A percentile compares a stretch with the other conserved stretches of the same genome.
Conservation (phyloP, 192 early-diverging fungal species). For the Coemansia sp. region DNA sequence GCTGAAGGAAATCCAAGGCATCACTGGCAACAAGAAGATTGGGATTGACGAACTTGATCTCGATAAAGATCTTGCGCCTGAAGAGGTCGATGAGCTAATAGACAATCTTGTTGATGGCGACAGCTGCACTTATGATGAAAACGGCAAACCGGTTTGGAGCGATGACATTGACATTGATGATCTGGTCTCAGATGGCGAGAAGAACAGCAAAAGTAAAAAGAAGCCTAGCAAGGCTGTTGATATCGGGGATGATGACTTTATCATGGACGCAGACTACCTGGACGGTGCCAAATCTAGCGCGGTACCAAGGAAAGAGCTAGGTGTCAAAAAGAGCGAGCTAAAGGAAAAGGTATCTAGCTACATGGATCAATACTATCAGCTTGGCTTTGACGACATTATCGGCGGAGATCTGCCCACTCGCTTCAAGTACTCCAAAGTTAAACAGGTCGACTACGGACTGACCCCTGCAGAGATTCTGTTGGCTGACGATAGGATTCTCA, state of each 20-base stretch:
- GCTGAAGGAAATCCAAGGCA: conserved; percentile 82
- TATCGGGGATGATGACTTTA: conserved; percentile 68
- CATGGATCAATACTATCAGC: conserved; percentile 88
- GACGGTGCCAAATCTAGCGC: conserved; percentile 59
- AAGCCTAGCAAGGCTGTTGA: conserved; percentile 22
- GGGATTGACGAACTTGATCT: conserved; percentile 81
- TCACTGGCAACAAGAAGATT: conserved; percentile 69
- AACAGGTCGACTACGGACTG: conserved; percentile 74
- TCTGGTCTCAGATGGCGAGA: conserved; percentile 54
- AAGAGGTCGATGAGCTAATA: conserved; percentile 87
- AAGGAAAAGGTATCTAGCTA: conserved; percentile 64
- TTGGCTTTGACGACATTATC: conserved; percentile 88
- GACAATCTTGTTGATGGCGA: conserved; percentile 60
- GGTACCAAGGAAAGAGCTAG: conserved; percentile 11
- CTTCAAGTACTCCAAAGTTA: conserved; percentile 91
- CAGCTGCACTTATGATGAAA: conserved; percentile 39
- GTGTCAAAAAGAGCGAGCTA: conserved; percentile 23
- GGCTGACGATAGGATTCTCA: conserved; percentile 86
- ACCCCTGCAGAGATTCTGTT: conserved; percentile 82
- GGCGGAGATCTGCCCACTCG: conserved; percentile 81
- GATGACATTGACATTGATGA: conserved; percentile 82
- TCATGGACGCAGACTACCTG: conserved; percentile 91
- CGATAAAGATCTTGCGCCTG: conserved; percentile 91
- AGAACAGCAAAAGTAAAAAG: conserved; percentile 25
- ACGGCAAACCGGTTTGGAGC: conserved; percentile 83